phyloP scores from a whole-genome alignment of 2,329 filamentous ascomycete species.

The Pseudohalonectria lignicola region DNA sequence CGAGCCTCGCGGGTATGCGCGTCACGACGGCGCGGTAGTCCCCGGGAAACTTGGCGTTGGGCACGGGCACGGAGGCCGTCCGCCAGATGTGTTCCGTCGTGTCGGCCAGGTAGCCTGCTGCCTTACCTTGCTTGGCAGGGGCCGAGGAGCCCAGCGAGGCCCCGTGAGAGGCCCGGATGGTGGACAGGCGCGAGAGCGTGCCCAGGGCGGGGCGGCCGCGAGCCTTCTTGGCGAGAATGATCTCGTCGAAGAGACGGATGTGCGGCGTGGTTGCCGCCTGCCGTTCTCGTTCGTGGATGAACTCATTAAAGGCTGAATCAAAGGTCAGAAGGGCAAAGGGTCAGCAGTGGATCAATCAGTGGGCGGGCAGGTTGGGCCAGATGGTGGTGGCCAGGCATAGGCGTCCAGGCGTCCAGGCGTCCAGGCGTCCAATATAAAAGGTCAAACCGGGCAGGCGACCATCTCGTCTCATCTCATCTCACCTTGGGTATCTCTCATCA shows the following conservation, averaged over 20 bases:
- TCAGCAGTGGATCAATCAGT: too few relatives aligned
- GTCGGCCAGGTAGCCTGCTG: slow-evolving; percentile 56
- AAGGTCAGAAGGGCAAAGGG: too few relatives aligned
- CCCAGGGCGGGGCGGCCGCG: slow-evolving; percentile 53
- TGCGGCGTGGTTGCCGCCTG: slow-evolving; percentile 48
- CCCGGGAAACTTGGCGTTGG: slow-evolving; percentile 50
- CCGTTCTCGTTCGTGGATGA: slow-evolving; percentile 71
- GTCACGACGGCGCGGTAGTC: slow-evolving; percentile 52
- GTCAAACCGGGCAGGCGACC: too few relatives aligned
- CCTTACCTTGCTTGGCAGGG: slow-evolving; percentile 25
- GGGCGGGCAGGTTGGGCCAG: too few relatives aligned
- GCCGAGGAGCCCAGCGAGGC: slow-evolving; percentile 27
- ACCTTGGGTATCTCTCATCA: slow-evolving; percentile 60
- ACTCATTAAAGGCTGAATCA: slow-evolving; percentile 62
- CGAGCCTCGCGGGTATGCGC: slow-evolving; percentile 70
- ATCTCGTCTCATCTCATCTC: too few relatives aligned
- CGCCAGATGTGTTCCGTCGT: slow-evolving; percentile 73
- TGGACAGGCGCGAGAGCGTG: slow-evolving; percentile 51
- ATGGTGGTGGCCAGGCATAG: too few relatives aligned
- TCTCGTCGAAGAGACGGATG: slow-evolving; percentile 72
- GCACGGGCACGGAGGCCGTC: slow-evolving; percentile 48
- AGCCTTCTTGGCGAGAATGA: slow-evolving; percentile 67
- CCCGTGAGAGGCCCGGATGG: slow-evolving; percentile 45
- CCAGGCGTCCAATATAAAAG: too few relatives aligned
- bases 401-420: too few relatives aligned